Base-by-base conservation (phyloP, 169 alveolate genomes). In the Cryptosporidium parvum region DNA sequence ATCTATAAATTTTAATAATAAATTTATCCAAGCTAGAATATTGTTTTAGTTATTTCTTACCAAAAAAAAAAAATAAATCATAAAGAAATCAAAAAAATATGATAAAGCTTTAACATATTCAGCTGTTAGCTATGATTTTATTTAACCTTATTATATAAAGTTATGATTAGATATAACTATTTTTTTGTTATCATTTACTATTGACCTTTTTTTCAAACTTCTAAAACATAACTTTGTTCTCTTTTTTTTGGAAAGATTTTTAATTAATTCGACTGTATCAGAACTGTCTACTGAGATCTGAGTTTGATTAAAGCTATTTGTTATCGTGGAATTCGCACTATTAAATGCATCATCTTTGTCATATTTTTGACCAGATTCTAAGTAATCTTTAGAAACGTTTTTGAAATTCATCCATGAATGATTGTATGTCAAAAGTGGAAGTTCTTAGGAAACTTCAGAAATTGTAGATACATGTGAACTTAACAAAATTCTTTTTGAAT, bases 401-500 rank as follows among this genome's bases (percentile, higher is more conserved):
- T n/a, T 35, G 71, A 26, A 53, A 37, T 73, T 29, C 0, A 73
- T 59, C 72, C 72, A 73, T 0, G 85, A 42, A 45, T 16, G 48
- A 58, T 33, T n/a, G 35, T 56, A 73, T n/a, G 23, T 44, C 5
- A 53, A 12, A 6, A 73, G 18, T 48, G 48, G n/a, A 29, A 73
- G 51, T 12, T 73, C 45, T 7, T 39, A 37, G 2, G 6, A 14
- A 59, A 73, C 37, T 8, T 39, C 52, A 29, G 86, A 72, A 56
- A 73, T 10, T 14, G 56, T 4, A n/a, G 39, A 73, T 7, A 72
- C 5, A 26, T 58, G 56, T 10, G 51, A 26, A 1, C 14, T n/a
- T 18, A 37, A 42, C 44, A 58, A 53, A 8, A 73, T 69, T 56
- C 86, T 73, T 56, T n/a, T 18, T 1, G 86, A 70, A 26, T n/a